Percentiles rank a stretch among this genome's conserved stretches.
Evolutionary conservation across 179 eudicot genomes (phyloP).

Genomic region (Actinidia chinensis): DNA sequence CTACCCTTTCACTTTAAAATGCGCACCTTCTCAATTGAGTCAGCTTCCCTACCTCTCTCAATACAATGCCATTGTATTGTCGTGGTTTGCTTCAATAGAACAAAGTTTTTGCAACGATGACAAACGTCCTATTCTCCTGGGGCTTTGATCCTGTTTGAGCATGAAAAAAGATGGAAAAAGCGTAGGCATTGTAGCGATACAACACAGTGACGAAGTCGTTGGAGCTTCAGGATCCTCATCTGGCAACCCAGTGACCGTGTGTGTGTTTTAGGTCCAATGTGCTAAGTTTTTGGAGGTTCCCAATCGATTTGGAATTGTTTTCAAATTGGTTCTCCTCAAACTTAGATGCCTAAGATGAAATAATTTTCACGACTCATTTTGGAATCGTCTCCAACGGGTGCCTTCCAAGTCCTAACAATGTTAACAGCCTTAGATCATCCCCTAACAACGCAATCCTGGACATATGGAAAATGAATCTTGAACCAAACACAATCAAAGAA

Average conservation of each 20-base stretch:
- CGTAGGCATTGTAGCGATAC: neutral
- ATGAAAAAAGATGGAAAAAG: neutral
- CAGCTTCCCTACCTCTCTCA: conserved; percentile 10
- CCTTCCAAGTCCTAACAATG: conserved; percentile 22
- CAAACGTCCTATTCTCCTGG: neutral
- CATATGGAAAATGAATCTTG: neutral
- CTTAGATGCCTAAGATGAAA: conserved; percentile 22
- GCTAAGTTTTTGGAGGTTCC: conserved; percentile 21
- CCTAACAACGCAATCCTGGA: neutral
- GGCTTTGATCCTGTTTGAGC: neutral
- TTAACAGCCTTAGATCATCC: conserved; percentile 16
- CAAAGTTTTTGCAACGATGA: conserved; percentile 13
- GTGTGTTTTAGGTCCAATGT: conserved; percentile 20
- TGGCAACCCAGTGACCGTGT: conserved; percentile 16
- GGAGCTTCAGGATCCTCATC: conserved; percentile 19
- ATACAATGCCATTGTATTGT: neutral
- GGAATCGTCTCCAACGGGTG: conserved; percentile 12
- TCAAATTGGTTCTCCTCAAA: conserved; percentile 16
- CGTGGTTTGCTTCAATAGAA: conserved; percentile 11
- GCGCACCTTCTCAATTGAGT: too few species aligned
- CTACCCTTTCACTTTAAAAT: too few species aligned
- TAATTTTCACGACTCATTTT: neutral
- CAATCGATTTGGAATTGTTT: conserved; percentile 20
- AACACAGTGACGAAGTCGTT: conserved; percentile 20
- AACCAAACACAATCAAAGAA: conserved; percentile 15